Percentiles rank a stretch among this genome's conserved stretches.
Evolutionary conservation across 176 grass and related monocot genomes (phyloP).

Genomic region (sorghum (Sorghum bicolor)): Sorghum_bicolor_NCBIv3 NC_012872.2:2150001-2150500

Average conservation of each 20-base stretch:
- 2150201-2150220: neutral
- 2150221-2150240: neutral
- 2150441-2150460: too few relatives aligned
- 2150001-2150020: neutral
- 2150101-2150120: neutral
- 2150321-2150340: slow-evolving; percentile 3
- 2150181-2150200: neutral
- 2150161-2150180: neutral
- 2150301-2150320: neutral
- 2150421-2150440: too few relatives aligned
- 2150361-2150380: neutral
- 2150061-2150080: neutral
- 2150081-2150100: neutral
- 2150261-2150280: neutral
- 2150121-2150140: neutral
- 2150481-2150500: too few relatives aligned
- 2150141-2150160: neutral
- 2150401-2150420: neutral
- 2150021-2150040: neutral
- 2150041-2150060: neutral
- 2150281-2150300: neutral
- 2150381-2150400: neutral
- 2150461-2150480: too few relatives aligned
- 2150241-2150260: neutral
- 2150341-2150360: neutral